Percentiles rank a stretch among this genome's conserved stretches.
Evolutionary conservation across 2,329 filamentous ascomycete species (phyloP).

Genomic region (Periconia macrospinosa): DNA sequence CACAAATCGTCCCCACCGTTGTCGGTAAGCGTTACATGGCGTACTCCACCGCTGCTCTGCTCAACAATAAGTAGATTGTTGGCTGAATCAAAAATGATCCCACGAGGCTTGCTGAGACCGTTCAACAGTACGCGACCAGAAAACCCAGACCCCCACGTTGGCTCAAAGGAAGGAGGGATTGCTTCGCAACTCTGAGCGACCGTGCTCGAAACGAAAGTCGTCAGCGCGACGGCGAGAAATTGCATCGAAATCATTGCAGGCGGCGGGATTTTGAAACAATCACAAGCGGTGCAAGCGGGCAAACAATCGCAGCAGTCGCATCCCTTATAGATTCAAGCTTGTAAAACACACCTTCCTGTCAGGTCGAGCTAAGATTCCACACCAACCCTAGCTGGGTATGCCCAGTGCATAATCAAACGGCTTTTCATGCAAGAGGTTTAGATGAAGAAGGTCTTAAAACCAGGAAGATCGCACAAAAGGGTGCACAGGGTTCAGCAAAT

Average conservation of each 20-base stretch:
- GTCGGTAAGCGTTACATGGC: constrained; percentile 22
- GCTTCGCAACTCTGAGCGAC: constrained; percentile 18
- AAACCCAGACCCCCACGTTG: constrained; percentile 20
- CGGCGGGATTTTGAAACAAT: background rate
- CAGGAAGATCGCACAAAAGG: background rate
- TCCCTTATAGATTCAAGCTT: background rate
- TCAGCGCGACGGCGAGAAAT: constrained; percentile 2
- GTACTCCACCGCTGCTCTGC: constrained; percentile 15
- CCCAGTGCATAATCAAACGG: background rate
- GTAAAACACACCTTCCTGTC: background rate
- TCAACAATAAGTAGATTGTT: constrained; percentile 23
- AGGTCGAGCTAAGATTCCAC: background rate
- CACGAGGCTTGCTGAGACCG: constrained; percentile 19
- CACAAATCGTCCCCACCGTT: constrained; percentile 25
- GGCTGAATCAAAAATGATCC: constrained; percentile 18
- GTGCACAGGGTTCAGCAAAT: background rate
- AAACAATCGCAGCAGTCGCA: background rate
- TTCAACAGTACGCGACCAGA: constrained; percentile 25
- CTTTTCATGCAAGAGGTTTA: background rate
- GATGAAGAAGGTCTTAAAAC: background rate
- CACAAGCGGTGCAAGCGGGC: background rate
- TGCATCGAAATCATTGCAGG: background rate
- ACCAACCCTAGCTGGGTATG: background rate
- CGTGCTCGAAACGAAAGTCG: constrained; percentile 2
- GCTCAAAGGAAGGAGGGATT: constrained; percentile 17